Percentiles rank a stretch among this genome's conserved stretches.
These are phyloP conservation scores for Trichophyton rubrum DNA, from an alignment of 2,329 filamentous ascomycete genomes.

Conservation along the genomic window DNA sequence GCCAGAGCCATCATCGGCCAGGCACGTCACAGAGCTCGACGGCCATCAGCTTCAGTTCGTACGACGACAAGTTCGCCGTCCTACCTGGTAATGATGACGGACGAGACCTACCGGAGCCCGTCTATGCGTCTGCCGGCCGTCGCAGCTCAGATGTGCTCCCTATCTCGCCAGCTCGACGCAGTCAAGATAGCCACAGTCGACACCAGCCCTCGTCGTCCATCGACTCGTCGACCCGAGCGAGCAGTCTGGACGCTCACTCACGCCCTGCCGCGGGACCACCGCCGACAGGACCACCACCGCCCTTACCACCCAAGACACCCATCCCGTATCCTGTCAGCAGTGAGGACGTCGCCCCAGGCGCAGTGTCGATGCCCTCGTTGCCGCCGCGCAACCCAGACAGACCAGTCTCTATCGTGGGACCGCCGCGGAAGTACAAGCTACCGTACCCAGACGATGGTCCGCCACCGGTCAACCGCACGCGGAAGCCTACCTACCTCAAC, in stretches of 20 bases:
- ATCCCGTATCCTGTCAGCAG: slow-evolving; percentile 41
- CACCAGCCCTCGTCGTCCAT: slow-evolving; percentile 11
- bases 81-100: slow-evolving; percentile 35
- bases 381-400: slow-evolving; percentile 24
- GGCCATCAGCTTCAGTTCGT: slow-evolving; percentile 35
- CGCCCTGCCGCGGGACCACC: background rate
- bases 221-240: slow-evolving; percentile 21
- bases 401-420: slow-evolving; percentile 5
- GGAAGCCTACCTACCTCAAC: slow-evolving; percentile 66
- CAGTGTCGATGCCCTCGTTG: slow-evolving; percentile 22
- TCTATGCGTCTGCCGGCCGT: slow-evolving; percentile 16
- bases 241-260: slow-evolving; percentile 23
- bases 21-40: slow-evolving; percentile 15
- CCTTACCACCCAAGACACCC: slow-evolving; percentile 65
- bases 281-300: slow-evolving; percentile 42
- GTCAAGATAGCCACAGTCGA: slow-evolving; percentile 20
- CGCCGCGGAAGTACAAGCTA: slow-evolving; percentile 27
- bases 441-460: slow-evolving; percentile 76
- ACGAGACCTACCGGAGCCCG: slow-evolving; percentile 40
- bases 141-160: slow-evolving; percentile 19
- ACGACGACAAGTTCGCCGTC: slow-evolving; percentile 57
- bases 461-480: slow-evolving; percentile 70
- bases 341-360: slow-evolving; percentile 10
- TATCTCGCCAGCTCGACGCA: slow-evolving; percentile 24
- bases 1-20: slow-evolving; percentile 12